Conservation (phyloP, 352 stramenopile species). For the Pythium vanterpoolii region DNA sequence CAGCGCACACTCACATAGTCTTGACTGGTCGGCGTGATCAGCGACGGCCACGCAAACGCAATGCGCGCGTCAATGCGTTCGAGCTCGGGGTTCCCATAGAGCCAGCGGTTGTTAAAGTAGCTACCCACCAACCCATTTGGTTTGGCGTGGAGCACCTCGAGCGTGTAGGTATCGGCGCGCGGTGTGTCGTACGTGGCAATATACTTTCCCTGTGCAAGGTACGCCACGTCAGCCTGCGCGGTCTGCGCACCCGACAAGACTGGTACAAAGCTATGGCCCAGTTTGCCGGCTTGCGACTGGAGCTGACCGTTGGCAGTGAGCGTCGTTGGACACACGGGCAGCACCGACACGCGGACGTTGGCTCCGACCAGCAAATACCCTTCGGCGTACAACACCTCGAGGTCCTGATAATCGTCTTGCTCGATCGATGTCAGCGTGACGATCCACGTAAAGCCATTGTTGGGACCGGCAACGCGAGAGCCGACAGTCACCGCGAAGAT, state of each 20-base stretch:
- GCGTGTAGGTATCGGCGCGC: conserved; percentile 76
- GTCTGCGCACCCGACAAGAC: conserved; percentile 48
- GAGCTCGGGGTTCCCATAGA: conserved; percentile 82
- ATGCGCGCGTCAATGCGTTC: conserved; percentile 86
- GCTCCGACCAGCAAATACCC: conserved; percentile 65
- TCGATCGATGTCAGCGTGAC: conserved; percentile 84
- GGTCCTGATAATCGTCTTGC: conserved; percentile 28
- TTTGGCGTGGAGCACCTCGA: conserved; percentile 77
- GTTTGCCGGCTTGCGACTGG: conserved; percentile 19
- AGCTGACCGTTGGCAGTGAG: conserved; percentile 29
- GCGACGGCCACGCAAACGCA: conserved; percentile 91
- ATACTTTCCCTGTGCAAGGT: conserved; percentile 75
- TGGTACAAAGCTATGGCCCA: conserved; percentile 70
- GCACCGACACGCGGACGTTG: conserved; percentile 39
- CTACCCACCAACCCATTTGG: conserved; percentile 81
- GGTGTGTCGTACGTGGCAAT: conserved; percentile 88
- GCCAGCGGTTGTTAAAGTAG: conserved; percentile 97
- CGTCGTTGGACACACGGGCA: conserved; percentile 39
- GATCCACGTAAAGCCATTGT: conserved; percentile 72
- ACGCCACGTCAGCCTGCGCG: conserved; percentile 62
- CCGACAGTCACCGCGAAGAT: conserved; percentile 76
- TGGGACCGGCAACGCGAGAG: conserved; percentile 25
- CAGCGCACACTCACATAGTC: conserved; percentile 95
- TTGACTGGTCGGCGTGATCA: conserved; percentile 88
- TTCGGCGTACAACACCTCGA: conserved; percentile 78